These are phyloP conservation scores for Rhodofomes roseus DNA, from an alignment of 1,284 basidiomycete species.

Conservation along the genomic window DNA sequence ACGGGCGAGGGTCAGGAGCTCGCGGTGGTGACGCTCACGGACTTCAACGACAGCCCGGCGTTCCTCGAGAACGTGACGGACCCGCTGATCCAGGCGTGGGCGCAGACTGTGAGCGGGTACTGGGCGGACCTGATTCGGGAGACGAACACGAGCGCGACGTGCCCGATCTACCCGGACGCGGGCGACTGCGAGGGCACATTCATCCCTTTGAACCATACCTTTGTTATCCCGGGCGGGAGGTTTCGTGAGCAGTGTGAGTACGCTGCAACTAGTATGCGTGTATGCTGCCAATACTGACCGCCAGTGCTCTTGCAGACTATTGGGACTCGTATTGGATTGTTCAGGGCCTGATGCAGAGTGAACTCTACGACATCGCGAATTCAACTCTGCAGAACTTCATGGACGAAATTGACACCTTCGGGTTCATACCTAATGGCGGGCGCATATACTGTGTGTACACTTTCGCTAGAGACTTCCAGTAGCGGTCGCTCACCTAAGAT, in stretches of 20 bases:
- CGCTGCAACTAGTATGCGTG: neutral
- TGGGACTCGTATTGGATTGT: conserved; percentile 90
- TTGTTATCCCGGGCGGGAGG: conserved; percentile 83
- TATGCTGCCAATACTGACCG: neutral
- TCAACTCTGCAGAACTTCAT: conserved; percentile 87
- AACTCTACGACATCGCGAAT: conserved; percentile 72
- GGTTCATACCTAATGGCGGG: conserved; percentile 93
- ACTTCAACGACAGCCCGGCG: conserved; percentile 62
- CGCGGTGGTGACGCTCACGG: conserved; percentile 54
- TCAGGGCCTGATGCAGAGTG: conserved; percentile 77
- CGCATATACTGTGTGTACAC: conserved; percentile 66
- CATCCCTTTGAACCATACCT: conserved; percentile 87
- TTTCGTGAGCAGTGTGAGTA: conserved; percentile 67
- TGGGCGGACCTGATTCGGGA: conserved; percentile 78
- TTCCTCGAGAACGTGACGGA: conserved; percentile 75
- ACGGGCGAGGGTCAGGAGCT: conserved; percentile 84
- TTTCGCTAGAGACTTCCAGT: conserved; percentile 8
- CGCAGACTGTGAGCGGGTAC: conserved; percentile 76
- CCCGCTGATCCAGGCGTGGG: conserved; percentile 68
- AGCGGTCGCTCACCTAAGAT: neutral
- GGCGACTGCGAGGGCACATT: conserved; percentile 75
- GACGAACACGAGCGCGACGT: conserved; percentile 71
- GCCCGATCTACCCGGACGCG: conserved; percentile 42
- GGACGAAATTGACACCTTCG: conserved; percentile 79
- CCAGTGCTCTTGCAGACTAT: conserved; percentile 45